These are phyloP conservation scores for Trichoderma pleuroti DNA, from an alignment of 2,329 filamentous ascomycete genomes.

Conservation along the genomic window DNA sequence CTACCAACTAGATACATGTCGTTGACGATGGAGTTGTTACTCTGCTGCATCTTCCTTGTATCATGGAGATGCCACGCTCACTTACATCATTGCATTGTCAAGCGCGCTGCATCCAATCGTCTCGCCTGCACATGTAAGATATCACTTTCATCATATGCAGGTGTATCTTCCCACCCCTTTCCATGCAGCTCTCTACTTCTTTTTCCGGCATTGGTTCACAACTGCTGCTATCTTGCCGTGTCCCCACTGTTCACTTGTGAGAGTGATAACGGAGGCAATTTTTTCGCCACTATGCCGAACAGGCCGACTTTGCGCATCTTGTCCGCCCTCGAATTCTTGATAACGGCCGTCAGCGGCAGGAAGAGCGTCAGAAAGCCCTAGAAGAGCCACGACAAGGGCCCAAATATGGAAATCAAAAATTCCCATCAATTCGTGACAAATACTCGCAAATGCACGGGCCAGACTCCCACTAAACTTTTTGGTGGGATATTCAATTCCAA, in stretches of 20 bases:
- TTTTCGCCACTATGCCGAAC: neutral
- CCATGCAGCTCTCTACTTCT: neutral
- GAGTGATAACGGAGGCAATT: neutral
- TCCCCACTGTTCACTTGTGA: neutral
- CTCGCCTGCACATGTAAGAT: neutral
- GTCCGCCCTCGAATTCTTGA: neutral
- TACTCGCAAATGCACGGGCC: neutral
- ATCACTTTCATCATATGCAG: neutral
- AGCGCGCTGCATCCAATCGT: neutral
- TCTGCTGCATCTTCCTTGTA: neutral
- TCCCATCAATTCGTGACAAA: neutral
- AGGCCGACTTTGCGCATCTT: neutral
- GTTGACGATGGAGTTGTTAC: neutral
- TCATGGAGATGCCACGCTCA: neutral
- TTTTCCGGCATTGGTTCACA: neutral
- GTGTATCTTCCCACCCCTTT: neutral
- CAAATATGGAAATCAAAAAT: neutral
- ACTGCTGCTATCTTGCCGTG: neutral
- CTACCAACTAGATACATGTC: too few relatives aligned
- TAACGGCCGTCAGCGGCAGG: neutral
- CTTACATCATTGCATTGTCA: neutral
- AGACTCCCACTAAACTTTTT: neutral
- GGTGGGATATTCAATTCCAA: neutral
- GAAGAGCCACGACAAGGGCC: neutral
- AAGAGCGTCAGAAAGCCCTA: neutral